Evolutionary conservation across 352 stramenopile species (phyloP), one percentile per base, ranked within the genome.

Genomic region (Phytophthora fragariae): DNA sequence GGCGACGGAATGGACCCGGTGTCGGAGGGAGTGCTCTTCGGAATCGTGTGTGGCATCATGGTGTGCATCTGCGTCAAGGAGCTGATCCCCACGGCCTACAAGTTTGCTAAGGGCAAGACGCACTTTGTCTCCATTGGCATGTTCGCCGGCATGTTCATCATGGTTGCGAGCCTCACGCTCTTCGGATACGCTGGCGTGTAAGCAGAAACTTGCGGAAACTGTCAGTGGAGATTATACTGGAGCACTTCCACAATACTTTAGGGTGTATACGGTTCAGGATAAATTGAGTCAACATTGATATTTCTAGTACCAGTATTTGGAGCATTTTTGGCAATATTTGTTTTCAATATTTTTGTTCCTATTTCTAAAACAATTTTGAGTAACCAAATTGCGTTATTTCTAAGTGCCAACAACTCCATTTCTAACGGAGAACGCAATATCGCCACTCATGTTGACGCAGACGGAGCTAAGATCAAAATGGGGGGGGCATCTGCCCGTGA

Each of bases 21-120:
- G 14, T 76, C 82, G 10, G 97, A 97, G 80, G 95, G 79, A 3
- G 73, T 96, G 2, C 72, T 99, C 11, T 98, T 98, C 78, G 94
- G 92, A 15, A 27, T 98, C 9, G 93, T 98, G 35, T 85, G 81
- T 15, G 96, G 96, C 46, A 98, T 99, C 83, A 98, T 99, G 95
- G 84, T 98, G 8, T 90, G 91, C 27, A 98, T 98, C 72, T 93
- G 84, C 53, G 62, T 97, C 44, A 92, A 92, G 65, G 93, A 98
- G 73, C 70, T 98, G 9, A 69, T 98, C n/a, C 94, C 94, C 9
- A 98, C 94, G 5, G 92, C 92, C 15, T 88, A 96, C 83, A 84
- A 86, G 67, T 97, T 98, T 57, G 92, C 94, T 53, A 80, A 83
- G 35, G 77, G 85, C 41, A 84, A 97, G 68, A 92, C 84, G 11